A percentile compares a stretch with the other conserved stretches of the same genome.
These are phyloP conservation scores for Platanthera zijinensis DNA, from an alignment of 106 monocot species.

Conservation along the genomic window DNA sequence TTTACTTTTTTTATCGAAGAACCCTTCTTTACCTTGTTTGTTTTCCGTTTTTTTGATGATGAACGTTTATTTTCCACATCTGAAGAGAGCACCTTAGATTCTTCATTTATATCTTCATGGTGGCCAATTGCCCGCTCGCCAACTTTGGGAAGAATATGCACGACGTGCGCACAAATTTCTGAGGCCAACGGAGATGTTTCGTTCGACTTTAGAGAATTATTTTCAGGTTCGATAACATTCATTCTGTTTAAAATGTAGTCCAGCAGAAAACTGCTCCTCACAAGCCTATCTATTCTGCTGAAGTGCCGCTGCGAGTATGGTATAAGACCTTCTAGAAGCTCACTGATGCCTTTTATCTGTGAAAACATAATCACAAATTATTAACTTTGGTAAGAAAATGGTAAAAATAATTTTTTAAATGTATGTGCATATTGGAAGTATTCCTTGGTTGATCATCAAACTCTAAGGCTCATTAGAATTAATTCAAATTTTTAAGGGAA, in stretches of 20 bases:
- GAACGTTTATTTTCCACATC: constrained; percentile 3
- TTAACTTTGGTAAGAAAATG: no score
- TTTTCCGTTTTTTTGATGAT: constrained; percentile 49
- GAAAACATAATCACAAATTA: neutral
- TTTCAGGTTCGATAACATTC: constrained; percentile 69
- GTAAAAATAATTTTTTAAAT: no score
- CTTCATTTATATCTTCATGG: constrained; percentile 1
- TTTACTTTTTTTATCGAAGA: constrained; percentile 36
- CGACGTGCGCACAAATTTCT: neutral
- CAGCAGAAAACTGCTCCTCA: constrained; percentile 68
- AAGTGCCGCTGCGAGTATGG: constrained; percentile 91
- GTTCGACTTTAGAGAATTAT: constrained; percentile 2
- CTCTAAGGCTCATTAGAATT: neutral
- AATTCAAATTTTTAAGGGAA: neutral
- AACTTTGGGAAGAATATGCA: constrained; percentile 4
- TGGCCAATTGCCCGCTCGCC: neutral
- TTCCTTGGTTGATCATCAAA: neutral
- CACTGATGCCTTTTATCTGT: constrained; percentile 83
- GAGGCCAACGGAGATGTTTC: constrained; percentile 9
- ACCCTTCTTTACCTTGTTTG: constrained; percentile 32
- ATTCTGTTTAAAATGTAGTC: constrained; percentile 63
- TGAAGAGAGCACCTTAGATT: neutral
- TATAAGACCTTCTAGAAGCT: constrained; percentile 81
- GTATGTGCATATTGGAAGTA: neutral
- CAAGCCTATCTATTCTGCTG: constrained; percentile 68